phyloP scores from a whole-genome alignment of 768 basidiomycete genomes.

The Suillus occidentalis region DNA sequence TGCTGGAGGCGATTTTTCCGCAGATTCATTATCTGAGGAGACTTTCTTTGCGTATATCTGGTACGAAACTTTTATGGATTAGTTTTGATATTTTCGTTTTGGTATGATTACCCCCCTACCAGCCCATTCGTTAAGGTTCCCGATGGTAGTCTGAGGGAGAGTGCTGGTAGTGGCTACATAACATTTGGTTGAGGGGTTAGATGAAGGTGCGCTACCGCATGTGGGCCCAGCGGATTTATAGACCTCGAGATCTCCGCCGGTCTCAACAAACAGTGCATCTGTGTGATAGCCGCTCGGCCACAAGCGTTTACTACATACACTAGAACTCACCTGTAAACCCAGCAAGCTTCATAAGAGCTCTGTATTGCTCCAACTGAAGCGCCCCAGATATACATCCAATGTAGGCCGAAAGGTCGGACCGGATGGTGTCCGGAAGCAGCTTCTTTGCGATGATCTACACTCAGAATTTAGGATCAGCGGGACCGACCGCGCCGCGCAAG shows the following conservation, averaged over 20 bases:
- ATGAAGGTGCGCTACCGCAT: conserved; percentile 16
- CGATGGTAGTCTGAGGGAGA: conserved; percentile 10
- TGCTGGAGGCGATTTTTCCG: conserved; percentile 11
- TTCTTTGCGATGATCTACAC: conserved; percentile 47
- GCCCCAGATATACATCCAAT: conserved; percentile 51
- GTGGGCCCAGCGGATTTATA: conserved; percentile 27
- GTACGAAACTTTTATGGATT: conserved; percentile 39
- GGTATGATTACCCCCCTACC: conserved; percentile 29
- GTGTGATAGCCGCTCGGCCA: neutral
- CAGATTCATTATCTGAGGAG: neutral
- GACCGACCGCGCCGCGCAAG: neutral
- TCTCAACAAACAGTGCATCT: conserved; percentile 45
- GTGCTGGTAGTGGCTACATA: neutral
- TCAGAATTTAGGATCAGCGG: neutral
- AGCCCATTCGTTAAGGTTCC: conserved; percentile 46
- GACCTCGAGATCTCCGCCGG: conserved; percentile 40
- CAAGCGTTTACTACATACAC: neutral
- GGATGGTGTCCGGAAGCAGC: conserved; percentile 42
- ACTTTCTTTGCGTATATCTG: conserved; percentile 47
- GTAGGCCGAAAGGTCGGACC: conserved; percentile 40
- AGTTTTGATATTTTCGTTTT: conserved; percentile 3
- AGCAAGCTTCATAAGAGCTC: conserved; percentile 35
- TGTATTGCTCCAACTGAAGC: conserved; percentile 40
- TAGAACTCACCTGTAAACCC: conserved; percentile 41
- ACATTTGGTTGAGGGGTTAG: conserved; percentile 10